Evolutionary conservation across 176 grass and related monocot species (phyloP).

Genomic region (Triticum monococcum): DNA sequence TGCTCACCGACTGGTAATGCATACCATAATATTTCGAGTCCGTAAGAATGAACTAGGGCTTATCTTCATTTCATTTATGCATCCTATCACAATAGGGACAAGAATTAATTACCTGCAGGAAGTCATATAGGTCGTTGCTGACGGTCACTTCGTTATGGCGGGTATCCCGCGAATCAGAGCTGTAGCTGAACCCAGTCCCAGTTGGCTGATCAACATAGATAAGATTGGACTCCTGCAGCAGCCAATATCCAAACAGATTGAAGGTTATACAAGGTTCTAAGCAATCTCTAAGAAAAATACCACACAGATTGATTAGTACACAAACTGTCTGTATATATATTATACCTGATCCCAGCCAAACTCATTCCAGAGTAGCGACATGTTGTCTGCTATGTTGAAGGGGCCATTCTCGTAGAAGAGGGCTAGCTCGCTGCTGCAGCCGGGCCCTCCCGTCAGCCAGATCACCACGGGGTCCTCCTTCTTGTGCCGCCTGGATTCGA

Average conservation of each 20-base stretch:
- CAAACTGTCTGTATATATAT: neutral
- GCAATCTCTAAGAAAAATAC: neutral
- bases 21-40: neutral
- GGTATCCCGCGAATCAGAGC: slow-evolving; percentile 58
- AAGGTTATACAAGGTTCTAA: neutral
- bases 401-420: slow-evolving; percentile 94
- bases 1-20: neutral
- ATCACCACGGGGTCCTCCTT: slow-evolving; percentile 75
- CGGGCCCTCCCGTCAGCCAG: slow-evolving; percentile 88
- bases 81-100: neutral
- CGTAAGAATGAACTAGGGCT: neutral
- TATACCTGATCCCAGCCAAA: slow-evolving; percentile 88
- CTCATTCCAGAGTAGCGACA: slow-evolving; percentile 84
- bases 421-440: slow-evolving; percentile 91
- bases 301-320: neutral
- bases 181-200: slow-evolving; percentile 94
- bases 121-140: slow-evolving; percentile 81
- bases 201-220: slow-evolving; percentile 93
- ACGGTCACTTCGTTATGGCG: slow-evolving; percentile 74
- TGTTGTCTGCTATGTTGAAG: slow-evolving; percentile 55
- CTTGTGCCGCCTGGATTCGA: slow-evolving; percentile 64
- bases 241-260: neutral
- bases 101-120: slow-evolving; percentile 68
- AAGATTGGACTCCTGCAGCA: slow-evolving; percentile 71
- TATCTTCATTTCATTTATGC: neutral